Percentiles rank a stretch among this genome's conserved stretches.
Evolutionary conservation across 345 rosid genomes (phyloP).

Genomic region (Corchorus capsularis): DNA sequence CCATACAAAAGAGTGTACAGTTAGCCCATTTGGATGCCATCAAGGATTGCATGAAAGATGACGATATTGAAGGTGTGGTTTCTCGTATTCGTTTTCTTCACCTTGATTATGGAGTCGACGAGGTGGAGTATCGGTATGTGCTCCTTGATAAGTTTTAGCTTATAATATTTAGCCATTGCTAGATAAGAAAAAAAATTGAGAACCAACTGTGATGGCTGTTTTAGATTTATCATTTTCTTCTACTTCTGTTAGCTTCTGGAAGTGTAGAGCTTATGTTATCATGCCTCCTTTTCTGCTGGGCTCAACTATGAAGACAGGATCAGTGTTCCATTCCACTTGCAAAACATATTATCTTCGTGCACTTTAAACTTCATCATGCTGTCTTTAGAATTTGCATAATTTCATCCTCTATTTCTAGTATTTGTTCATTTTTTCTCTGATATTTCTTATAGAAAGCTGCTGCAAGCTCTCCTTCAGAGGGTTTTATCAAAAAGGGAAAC

Average conservation of each 20-base stretch:
- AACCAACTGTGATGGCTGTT: neutral
- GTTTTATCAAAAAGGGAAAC: slow-evolving; percentile 61
- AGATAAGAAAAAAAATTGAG: neutral
- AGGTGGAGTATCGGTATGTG: slow-evolving; percentile 65
- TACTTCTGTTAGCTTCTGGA: neutral
- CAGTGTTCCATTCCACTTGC: neutral
- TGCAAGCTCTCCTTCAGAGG: slow-evolving; percentile 74
- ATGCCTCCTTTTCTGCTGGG: neutral
- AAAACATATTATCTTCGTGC: neutral
- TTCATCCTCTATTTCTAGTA: slow-evolving; percentile 4
- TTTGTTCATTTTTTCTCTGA: slow-evolving; percentile 20
- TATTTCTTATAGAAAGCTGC: slow-evolving; percentile 52
- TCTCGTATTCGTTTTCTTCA: slow-evolving; percentile 67
- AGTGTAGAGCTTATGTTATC: neutral
- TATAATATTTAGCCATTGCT: neutral
- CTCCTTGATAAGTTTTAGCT: neutral
- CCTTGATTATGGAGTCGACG: slow-evolving; percentile 68
- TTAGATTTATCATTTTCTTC: neutral
- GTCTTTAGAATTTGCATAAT: neutral
- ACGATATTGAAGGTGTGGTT: slow-evolving; percentile 57
- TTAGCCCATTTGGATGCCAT: slow-evolving; percentile 75
- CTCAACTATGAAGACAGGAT: neutral
- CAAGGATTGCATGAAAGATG: slow-evolving; percentile 42
- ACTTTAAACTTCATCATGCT: slow-evolving; percentile 3
- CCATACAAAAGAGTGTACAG: slow-evolving; percentile 66